Percentiles rank a stretch among this genome's conserved stretches.
Evolutionary conservation across 257 asterid genomes (phyloP).

Genomic region (Verbascum thapsus): DNA sequence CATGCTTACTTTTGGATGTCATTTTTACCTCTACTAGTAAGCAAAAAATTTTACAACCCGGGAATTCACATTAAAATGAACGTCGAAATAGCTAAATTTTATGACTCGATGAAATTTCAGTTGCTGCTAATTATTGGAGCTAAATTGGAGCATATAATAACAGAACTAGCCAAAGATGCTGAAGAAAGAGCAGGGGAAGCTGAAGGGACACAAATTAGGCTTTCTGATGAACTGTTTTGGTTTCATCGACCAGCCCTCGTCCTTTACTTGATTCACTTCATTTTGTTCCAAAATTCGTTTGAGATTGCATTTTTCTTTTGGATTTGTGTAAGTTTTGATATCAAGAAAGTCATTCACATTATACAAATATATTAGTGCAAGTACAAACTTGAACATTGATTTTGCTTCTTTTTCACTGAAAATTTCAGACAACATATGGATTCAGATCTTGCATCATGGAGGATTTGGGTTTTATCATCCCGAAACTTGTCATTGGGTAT

Average conservation of each 20-base stretch:
- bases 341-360: neutral
- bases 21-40: constrained; percentile 76
- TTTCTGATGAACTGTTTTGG: constrained; percentile 87
- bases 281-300: constrained; percentile 83
- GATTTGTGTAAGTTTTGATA: constrained; percentile 60
- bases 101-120: constrained; percentile 36
- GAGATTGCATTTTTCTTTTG: constrained; percentile 90
- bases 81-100: neutral
- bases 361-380: neutral
- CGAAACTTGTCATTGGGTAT: constrained; percentile 78
- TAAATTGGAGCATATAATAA: constrained; percentile 85
- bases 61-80: neutral
- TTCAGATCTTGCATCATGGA: constrained; percentile 93
- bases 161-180: constrained; percentile 60
- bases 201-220: constrained; percentile 47
- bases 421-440: constrained; percentile 69
- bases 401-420: neutral
- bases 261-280: constrained; percentile 90
- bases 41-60: constrained; percentile 16
- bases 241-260: constrained; percentile 60
- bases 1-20: constrained; percentile 89
- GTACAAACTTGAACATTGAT: neutral
- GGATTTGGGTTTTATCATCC: constrained; percentile 55
- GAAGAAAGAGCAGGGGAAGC: constrained; percentile 37
- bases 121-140: constrained; percentile 79